Base-by-base conservation (phyloP, 2,329 filamentous ascomycete species). In the Venturia oleaginea region DNA sequence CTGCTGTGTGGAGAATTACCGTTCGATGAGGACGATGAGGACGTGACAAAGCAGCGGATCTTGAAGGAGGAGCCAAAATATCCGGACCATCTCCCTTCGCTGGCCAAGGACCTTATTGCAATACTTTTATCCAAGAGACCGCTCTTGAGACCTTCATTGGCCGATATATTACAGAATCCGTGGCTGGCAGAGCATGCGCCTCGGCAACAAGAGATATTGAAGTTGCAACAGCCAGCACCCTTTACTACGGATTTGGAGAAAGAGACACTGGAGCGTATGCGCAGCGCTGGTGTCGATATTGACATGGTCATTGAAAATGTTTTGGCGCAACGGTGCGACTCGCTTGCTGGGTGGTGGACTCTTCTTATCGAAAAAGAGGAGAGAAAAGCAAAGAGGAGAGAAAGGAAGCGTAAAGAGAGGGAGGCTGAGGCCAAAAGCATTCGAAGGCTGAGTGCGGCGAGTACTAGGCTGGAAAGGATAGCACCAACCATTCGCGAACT, bases 231-330 rank as follows among this genome's bases (percentile, higher is more conserved):
- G 61, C 87, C 89, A 0, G 81, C 91, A 0, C 90, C 92, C 0
- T 99, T 99, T 71, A 86, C 90, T 1, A 97, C 92, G 0, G 78
- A 87, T 1, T 72, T 97, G 37, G 94, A 99, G 73, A 96, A 94
- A 74, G 91, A 95, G 59, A 95, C 92, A 0, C 76, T 99, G 32
- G 87, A 96, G 67, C 85, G 94, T 30, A 97, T 99, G 92, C 88
- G 90, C 66, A 90, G 89, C 68, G 92, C 94, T 5, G 94, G 94
- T 0, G 92, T 97, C 30, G 90, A 97, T 71, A 94, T 96, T 65
- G 94, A 99, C 72, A 84, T 89, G 66, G 91, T 99, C 8, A 93
- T 97, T 67, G 93, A 97, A 73, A 95, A 94, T 70, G 94, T 99
- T 3, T 76, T 96, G 42, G 86, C 92, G 4, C 91, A 96, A 73